Percentiles rank a stretch among this genome's conserved stretches.
Conservation (phyloP, 2,329 filamentous ascomycete genomes). For the Xylariaceae sp. region DNA sequence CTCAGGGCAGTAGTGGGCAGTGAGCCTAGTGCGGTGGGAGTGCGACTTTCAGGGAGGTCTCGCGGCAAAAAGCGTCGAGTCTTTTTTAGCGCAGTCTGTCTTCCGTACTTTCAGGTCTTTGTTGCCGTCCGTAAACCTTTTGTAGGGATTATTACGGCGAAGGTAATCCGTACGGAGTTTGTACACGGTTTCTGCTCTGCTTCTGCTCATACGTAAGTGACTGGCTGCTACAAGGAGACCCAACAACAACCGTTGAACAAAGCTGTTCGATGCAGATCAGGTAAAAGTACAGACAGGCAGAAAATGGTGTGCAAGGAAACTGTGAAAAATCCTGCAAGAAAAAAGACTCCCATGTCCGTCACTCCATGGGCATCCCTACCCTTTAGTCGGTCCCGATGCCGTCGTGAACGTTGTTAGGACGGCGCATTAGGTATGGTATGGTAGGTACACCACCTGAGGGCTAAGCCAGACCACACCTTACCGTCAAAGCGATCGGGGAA, state of each 20-base stretch:
- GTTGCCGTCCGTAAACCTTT: no score
- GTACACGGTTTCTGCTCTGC: background rate
- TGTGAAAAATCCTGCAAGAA: background rate
- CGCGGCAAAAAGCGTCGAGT: no score
- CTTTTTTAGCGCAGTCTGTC: no score
- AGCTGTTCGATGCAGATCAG: background rate
- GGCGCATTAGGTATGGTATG: background rate
- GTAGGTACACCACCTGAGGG: background rate
- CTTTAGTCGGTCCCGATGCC: background rate
- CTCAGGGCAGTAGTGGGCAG: no score
- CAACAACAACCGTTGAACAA: background rate
- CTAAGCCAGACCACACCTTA: background rate
- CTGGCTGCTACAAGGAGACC: no score
- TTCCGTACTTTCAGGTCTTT: no score
- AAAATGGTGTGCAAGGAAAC: background rate
- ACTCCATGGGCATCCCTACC: background rate
- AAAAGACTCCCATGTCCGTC: background rate
- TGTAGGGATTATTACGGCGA: no score
- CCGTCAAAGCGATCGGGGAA: background rate
- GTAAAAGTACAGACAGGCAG: background rate
- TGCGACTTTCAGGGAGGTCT: no score
- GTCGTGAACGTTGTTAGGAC: background rate
- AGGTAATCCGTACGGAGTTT: no score
- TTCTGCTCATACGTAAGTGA: background rate
- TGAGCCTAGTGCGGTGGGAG: no score